Percentiles rank a stretch among this genome's conserved stretches.
phyloP scores from a whole-genome alignment of 176 grass and related monocot species.

The Aegilops bicornis region DNA sequence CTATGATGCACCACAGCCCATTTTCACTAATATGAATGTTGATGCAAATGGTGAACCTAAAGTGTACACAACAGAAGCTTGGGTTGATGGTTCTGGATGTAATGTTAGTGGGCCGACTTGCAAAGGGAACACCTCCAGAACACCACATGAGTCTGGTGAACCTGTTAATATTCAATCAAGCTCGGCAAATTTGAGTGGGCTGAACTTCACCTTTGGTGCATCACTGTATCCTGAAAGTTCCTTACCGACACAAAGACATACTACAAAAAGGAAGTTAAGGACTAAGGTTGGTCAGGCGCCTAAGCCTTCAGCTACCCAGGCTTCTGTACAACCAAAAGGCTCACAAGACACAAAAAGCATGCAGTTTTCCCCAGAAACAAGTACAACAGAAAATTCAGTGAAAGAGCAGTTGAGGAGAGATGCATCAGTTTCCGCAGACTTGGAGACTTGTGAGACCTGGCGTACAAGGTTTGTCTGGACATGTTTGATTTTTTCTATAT shows the following conservation, averaged over 20 bases:
- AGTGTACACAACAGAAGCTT: slow-evolving; percentile 26
- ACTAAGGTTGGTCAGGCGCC: slow-evolving; percentile 35
- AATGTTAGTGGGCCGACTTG: slow-evolving; percentile 27
- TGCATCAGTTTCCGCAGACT: slow-evolving; percentile 32
- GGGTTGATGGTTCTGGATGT: background rate
- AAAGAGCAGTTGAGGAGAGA: slow-evolving; percentile 26
- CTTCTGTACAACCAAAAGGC: slow-evolving; percentile 34
- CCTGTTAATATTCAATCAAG: slow-evolving; percentile 27
- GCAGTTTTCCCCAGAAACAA: slow-evolving; percentile 36
- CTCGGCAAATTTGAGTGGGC: slow-evolving; percentile 30
- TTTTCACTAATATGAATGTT: slow-evolving; percentile 37
- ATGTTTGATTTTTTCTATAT: slow-evolving; percentile 18
- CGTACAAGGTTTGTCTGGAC: slow-evolving; percentile 65
- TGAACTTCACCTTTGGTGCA: slow-evolving; percentile 49
- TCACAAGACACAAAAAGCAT: slow-evolving; percentile 35
- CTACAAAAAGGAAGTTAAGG: slow-evolving; percentile 77
- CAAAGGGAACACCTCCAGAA: slow-evolving; percentile 25
- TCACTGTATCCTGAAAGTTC: slow-evolving; percentile 29
- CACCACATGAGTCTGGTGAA: background rate
- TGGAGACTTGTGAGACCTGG: slow-evolving; percentile 83
- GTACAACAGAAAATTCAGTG: slow-evolving; percentile 29
- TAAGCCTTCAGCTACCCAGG: slow-evolving; percentile 27
- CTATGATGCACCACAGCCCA: slow-evolving; percentile 23
- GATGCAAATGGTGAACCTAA: slow-evolving; percentile 20
- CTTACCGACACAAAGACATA: slow-evolving; percentile 34